Conservation (phyloP, 2,329 filamentous ascomycete species). For the Canariomyces notabilis region DNA sequence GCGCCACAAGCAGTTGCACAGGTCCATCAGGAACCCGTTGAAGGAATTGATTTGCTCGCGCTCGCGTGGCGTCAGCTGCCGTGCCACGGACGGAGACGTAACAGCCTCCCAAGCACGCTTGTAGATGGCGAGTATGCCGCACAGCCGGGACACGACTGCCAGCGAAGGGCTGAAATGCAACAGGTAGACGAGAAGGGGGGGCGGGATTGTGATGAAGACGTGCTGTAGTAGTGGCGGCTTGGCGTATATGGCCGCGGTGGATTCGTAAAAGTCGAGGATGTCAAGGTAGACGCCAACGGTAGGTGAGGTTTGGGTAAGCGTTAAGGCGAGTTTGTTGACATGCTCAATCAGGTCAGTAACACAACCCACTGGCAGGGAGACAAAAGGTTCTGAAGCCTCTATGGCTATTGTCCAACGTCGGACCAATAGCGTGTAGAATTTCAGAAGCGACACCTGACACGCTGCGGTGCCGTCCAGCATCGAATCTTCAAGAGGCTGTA, state of each 20-base stretch:
- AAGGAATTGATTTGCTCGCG: slow-evolving; percentile 61
- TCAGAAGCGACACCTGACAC: slow-evolving; percentile 56
- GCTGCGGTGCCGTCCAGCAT: slow-evolving; percentile 44
- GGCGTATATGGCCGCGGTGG: slow-evolving; percentile 52
- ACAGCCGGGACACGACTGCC: slow-evolving; percentile 62
- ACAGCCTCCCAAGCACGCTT: slow-evolving; percentile 69
- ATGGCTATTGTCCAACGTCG: slow-evolving; percentile 51
- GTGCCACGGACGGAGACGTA: slow-evolving; percentile 35
- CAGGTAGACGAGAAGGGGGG: slow-evolving; percentile 62
- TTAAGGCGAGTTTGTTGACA: slow-evolving; percentile 52
- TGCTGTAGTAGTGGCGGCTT: slow-evolving; percentile 45
- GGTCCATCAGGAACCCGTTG: slow-evolving; percentile 82
- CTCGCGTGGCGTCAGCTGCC: slow-evolving; percentile 42
- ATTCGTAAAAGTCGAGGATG: slow-evolving; percentile 66
- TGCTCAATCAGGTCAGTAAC: slow-evolving; percentile 43
- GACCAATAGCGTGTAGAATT: slow-evolving; percentile 63
- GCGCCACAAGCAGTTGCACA: slow-evolving; percentile 80
- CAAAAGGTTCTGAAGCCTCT: slow-evolving; percentile 35
- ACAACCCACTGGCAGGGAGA: slow-evolving; percentile 33
- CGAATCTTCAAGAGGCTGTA: slow-evolving; percentile 47
- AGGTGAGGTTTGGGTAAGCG: slow-evolving; percentile 51
- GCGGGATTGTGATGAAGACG: slow-evolving; percentile 64
- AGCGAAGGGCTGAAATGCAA: slow-evolving; percentile 63
- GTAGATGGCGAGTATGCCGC: slow-evolving; percentile 63
- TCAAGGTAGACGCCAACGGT: slow-evolving; percentile 44